Conservation (phyloP, 345 rosid genomes). For the Orychophragmus violaceus region DNA sequence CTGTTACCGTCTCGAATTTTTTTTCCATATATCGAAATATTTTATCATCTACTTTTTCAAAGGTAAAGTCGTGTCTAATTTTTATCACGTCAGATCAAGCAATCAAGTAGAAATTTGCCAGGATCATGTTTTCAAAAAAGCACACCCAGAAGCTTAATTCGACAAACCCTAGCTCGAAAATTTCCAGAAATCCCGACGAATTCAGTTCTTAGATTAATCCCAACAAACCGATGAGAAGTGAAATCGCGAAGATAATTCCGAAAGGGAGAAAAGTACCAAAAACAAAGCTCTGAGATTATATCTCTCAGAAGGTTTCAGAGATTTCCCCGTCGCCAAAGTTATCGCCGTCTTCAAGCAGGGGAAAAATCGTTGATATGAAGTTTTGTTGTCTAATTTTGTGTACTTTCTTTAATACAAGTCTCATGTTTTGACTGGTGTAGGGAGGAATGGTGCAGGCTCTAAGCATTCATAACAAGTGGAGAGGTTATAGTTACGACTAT, state of each 20-base stretch:
- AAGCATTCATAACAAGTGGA: background rate
- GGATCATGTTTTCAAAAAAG: background rate
- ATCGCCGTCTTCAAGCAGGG: too few relatives aligned
- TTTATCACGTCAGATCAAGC: constrained; percentile 3
- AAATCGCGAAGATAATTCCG: constrained; percentile 1
- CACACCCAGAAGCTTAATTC: constrained; percentile 2
- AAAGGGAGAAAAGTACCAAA: background rate
- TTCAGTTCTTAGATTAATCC: background rate
- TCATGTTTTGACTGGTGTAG: background rate
- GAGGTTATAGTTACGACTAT: constrained; percentile 34
- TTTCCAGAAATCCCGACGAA: constrained; percentile 10
- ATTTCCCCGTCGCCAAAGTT: too few relatives aligned
- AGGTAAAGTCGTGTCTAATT: background rate
- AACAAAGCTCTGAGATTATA: background rate
- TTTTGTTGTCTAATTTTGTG: background rate
- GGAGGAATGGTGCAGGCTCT: background rate
- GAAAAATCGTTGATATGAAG: background rate
- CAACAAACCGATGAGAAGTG: background rate
- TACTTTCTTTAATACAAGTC: background rate
- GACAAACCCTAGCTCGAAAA: constrained; percentile 1
- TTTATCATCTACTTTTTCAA: too few relatives aligned
- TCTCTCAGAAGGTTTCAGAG: too few relatives aligned
- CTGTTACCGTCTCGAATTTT: too few relatives aligned
- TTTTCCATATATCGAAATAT: too few relatives aligned
- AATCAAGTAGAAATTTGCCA: too few relatives aligned